Percentiles rank a stretch among this genome's conserved stretches.
Evolutionary conservation across 345 rosid genomes (phyloP).

Genomic region (Diplotaxis tenuifolia): DNA sequence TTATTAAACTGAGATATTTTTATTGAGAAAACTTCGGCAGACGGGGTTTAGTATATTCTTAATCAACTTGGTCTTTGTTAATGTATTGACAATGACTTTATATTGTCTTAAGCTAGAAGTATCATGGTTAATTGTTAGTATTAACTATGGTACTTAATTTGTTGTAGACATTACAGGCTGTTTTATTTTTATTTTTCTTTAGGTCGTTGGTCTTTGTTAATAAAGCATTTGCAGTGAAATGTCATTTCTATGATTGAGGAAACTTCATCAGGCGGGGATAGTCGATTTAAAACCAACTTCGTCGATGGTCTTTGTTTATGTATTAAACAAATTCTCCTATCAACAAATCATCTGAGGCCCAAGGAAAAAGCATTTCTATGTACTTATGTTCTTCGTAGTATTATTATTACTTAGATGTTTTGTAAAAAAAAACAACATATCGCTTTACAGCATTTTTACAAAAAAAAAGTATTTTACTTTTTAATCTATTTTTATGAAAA

Average conservation of each 20-base stretch:
- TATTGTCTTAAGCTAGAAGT: too few relatives aligned
- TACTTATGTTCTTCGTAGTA: not conserved
- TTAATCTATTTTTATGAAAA: too few relatives aligned
- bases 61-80: too few relatives aligned
- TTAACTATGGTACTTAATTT: not conserved
- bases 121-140: not conserved
- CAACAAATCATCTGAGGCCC: not conserved
- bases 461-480: too few relatives aligned
- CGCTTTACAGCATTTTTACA: too few relatives aligned
- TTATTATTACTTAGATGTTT: not conserved
- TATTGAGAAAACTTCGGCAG: not conserved
- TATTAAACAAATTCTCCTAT: not conserved
- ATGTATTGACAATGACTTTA: too few relatives aligned
- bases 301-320: not conserved
- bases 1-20: not conserved
- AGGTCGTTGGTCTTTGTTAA: slow-evolving; percentile 3
- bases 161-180: not conserved
- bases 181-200: too few relatives aligned
- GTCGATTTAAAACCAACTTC: too few relatives aligned
- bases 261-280: not conserved
- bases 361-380: not conserved
- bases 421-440: too few relatives aligned
- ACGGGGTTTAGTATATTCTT: not conserved
- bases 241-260: not conserved
- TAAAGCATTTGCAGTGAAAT: not conserved